Evolutionary conservation across 2,329 filamentous ascomycete species (phyloP).

Genomic region (Furcasterigmium furcatum): DNA sequence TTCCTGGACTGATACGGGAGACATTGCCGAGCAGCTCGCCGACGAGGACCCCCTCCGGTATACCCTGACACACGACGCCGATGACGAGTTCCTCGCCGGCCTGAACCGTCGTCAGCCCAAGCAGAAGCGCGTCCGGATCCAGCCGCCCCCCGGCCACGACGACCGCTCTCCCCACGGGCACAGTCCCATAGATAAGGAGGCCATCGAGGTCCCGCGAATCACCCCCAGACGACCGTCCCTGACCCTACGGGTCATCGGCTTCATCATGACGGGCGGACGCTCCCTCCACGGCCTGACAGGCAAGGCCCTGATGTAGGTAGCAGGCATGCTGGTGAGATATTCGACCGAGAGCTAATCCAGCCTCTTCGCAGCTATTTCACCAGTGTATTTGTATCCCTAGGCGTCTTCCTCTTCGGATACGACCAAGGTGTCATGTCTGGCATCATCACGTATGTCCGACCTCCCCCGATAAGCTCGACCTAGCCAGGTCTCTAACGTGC

Average conservation of each 20-base stretch:
- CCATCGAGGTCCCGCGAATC: conserved; percentile 76
- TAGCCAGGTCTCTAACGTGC: conserved; percentile 3
- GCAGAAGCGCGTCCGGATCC: conserved; percentile 70
- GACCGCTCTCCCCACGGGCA: conserved; percentile 31
- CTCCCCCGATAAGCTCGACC: too few species aligned
- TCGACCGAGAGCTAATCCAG: background rate
- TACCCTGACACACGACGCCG: conserved; percentile 63
- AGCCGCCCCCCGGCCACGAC: conserved; percentile 39
- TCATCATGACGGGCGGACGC: conserved; percentile 82
- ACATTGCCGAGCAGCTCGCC: conserved; percentile 87
- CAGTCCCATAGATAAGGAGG: conserved; percentile 62
- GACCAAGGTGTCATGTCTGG: conserved; percentile 88
- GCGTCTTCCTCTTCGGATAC: conserved; percentile 86
- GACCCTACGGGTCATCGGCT: conserved; percentile 68
- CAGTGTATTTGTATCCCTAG: conserved; percentile 83
- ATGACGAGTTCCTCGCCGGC: conserved; percentile 57
- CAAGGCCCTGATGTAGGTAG: conserved; percentile 80
- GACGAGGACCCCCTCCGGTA: conserved; percentile 79
- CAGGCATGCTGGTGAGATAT: background rate
- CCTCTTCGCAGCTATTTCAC: conserved; percentile 74
- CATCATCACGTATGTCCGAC: conserved; percentile 63
- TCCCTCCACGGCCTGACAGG: conserved; percentile 90
- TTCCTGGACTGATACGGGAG: conserved; percentile 91
- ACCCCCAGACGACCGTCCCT: conserved; percentile 59
- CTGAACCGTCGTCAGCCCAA: conserved; percentile 41